Evolutionary conservation across 805 yeast species (phyloP).

Genomic region (Geotrichum ghanense): DNA sequence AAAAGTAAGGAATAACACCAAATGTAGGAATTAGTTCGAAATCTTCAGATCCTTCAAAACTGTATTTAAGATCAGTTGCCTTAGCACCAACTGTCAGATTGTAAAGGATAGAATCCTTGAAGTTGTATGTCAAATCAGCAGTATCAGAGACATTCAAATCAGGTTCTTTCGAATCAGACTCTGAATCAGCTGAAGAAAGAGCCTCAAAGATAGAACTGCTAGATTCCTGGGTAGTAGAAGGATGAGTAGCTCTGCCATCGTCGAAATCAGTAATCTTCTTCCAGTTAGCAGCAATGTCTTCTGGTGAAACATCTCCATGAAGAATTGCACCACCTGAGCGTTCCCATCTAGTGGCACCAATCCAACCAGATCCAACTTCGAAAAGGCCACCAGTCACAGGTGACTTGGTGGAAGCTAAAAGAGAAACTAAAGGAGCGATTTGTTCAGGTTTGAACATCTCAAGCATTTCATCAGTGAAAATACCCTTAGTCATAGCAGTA

Average conservation of each 20-base stretch:
- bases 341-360: conserved; percentile 92
- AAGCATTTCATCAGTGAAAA: conserved; percentile 69
- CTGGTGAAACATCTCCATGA: conserved; percentile 40
- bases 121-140: conserved; percentile 43
- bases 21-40: conserved; percentile 84
- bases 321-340: conserved; percentile 75
- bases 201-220: conserved; percentile 63
- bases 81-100: conserved; percentile 84
- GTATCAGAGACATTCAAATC: conserved; percentile 22
- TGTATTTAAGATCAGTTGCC: conserved; percentile 63
- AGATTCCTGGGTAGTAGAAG: conserved; percentile 61
- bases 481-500: conserved; percentile 90
- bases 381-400: conserved; percentile 71
- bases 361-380: conserved; percentile 96
- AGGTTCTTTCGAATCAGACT: conserved; percentile 32
- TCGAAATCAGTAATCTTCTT: conserved; percentile 52
- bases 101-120: conserved; percentile 68
- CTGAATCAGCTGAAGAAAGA: conserved; percentile 21
- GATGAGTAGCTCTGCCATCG: conserved; percentile 40
- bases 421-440: conserved; percentile 86
- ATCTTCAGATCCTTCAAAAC: conserved; percentile 62
- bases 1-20: conserved; percentile 82
- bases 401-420: conserved; percentile 60
- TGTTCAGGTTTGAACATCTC: conserved; percentile 76
- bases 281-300: conserved; percentile 62